A percentile compares a stretch with the other conserved stretches of the same genome.
These are phyloP conservation scores for Kazachstania bromeliacearum DNA, from an alignment of 805 yeast species.

Conservation along the genomic window DNA sequence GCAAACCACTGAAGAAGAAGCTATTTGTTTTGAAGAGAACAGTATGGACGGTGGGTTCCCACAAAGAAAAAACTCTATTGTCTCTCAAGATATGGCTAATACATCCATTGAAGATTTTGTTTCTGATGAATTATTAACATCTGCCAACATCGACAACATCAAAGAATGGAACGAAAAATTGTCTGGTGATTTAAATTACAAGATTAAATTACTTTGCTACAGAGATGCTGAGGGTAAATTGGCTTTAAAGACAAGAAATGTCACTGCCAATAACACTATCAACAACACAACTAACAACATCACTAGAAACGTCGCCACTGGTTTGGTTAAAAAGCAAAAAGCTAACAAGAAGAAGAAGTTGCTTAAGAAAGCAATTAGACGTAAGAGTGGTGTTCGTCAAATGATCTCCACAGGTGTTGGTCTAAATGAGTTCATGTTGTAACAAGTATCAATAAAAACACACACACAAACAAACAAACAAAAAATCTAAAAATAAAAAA, in stretches of 20 bases:
- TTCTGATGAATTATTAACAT: slow-evolving; percentile 8
- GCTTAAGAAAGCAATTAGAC: slow-evolving; percentile 18
- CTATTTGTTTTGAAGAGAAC: slow-evolving; percentile 9
- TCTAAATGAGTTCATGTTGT: slow-evolving; percentile 29
- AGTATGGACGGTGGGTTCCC: slow-evolving; percentile 1
- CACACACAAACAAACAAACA: background rate
- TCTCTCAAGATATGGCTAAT: slow-evolving; percentile 4
- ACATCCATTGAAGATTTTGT: slow-evolving; percentile 17
- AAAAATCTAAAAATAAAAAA: too few relatives aligned
- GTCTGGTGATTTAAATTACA: slow-evolving; percentile 8
- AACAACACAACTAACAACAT: background rate
- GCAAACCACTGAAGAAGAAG: slow-evolving; percentile 19
- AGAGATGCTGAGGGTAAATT: slow-evolving; percentile 27
- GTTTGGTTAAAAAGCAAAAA: slow-evolving; percentile 7
- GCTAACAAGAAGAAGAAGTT: slow-evolving; percentile 7
- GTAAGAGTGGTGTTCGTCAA: slow-evolving; percentile 27
- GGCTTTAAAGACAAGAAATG: slow-evolving; percentile 16
- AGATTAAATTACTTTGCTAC: slow-evolving; percentile 22
- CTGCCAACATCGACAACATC: background rate
- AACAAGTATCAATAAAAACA: background rate
- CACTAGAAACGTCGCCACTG: slow-evolving; percentile 4
- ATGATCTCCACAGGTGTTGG: slow-evolving; percentile 29
- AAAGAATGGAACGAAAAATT: background rate
- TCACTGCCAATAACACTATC: background rate
- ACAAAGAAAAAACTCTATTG: slow-evolving; percentile 4